Conservation (phyloP, 2,329 filamentous ascomycete genomes). For the Purpureocillium lavendulum region DNA sequence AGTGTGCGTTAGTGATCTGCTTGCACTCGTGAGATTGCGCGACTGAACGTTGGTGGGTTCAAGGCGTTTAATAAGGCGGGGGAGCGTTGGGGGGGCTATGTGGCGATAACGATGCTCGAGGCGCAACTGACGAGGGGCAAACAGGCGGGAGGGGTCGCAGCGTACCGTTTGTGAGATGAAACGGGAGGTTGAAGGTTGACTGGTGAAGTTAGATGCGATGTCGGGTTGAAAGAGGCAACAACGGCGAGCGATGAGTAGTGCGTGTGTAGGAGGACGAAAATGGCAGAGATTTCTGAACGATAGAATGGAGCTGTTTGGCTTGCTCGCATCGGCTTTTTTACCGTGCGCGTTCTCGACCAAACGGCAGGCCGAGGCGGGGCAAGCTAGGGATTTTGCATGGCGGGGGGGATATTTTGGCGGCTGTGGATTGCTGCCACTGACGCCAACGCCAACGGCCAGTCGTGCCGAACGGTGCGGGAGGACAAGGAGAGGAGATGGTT, state of each 20-base stretch:
- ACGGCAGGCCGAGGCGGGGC: neutral
- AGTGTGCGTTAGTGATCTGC: neutral
- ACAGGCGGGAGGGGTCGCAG: neutral
- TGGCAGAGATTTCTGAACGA: conserved; percentile 15
- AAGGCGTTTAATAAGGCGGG: too few relatives aligned
- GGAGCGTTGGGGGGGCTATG: too few relatives aligned
- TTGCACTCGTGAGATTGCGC: neutral
- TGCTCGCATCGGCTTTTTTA: conserved; percentile 2
- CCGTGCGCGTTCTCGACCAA: conserved; percentile 1
- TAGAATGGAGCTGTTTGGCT: conserved; percentile 6
- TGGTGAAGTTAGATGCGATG: neutral
- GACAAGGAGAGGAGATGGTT: too few relatives aligned
- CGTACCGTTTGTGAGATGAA: neutral
- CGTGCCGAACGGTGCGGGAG: too few relatives aligned
- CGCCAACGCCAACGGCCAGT: too few relatives aligned
- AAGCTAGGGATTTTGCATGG: conserved; percentile 3
- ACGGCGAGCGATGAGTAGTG: neutral
- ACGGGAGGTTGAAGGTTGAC: neutral
- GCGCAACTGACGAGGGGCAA: too few relatives aligned
- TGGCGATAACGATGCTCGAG: too few relatives aligned
- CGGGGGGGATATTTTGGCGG: neutral
- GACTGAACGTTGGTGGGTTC: neutral
- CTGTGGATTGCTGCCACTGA: neutral
- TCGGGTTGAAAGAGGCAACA: neutral
- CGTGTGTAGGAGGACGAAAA: conserved; percentile 9